phyloP scores from a whole-genome alignment of 1,284 basidiomycete species.

The Mycena citricolor region DNA sequence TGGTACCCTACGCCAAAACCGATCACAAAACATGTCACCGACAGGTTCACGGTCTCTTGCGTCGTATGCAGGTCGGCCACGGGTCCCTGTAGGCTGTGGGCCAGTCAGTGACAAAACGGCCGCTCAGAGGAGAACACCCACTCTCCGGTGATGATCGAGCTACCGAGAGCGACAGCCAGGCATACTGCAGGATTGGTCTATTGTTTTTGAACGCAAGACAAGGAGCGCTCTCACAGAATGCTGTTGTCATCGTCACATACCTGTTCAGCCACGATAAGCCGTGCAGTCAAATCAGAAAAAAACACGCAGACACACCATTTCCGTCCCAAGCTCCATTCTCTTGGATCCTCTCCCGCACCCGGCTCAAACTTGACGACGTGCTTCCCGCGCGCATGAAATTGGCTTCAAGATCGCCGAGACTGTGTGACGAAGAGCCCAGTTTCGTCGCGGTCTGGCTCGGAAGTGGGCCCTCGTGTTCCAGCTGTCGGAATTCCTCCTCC shows the following conservation, averaged over 20 bases:
- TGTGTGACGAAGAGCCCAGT: slow-evolving; percentile 3
- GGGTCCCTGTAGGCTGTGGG: slow-evolving; percentile 35
- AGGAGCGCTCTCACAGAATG: slow-evolving; percentile 23
- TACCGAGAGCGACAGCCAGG: slow-evolving; percentile 37
- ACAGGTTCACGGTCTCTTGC: slow-evolving; percentile 37
- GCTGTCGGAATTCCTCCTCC: slow-evolving; percentile 33
- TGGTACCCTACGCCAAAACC: slow-evolving; percentile 40
- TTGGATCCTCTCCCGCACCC: slow-evolving; percentile 37
- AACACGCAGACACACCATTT: slow-evolving; percentile 37
- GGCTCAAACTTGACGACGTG: slow-evolving; percentile 36
- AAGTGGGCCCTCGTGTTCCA: slow-evolving; percentile 30
- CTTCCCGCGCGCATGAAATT: neutral
- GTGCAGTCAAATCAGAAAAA: neutral
- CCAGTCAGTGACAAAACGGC: neutral
- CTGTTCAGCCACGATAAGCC: slow-evolving; percentile 26
- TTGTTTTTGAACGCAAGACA: neutral
- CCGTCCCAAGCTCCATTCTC: slow-evolving; percentile 33
- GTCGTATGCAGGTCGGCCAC: slow-evolving; percentile 31
- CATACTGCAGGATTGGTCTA: slow-evolving; percentile 28
- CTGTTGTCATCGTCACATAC: slow-evolving; percentile 36
- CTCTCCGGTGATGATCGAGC: slow-evolving; percentile 42
- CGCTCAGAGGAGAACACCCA: slow-evolving; percentile 22
- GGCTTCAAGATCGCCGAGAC: slow-evolving; percentile 24
- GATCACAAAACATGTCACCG: slow-evolving; percentile 40
- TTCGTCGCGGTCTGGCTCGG: neutral